phyloP scores from a whole-genome alignment of 2,329 filamentous ascomycete genomes.

The Aspergillus neotritici region DNA sequence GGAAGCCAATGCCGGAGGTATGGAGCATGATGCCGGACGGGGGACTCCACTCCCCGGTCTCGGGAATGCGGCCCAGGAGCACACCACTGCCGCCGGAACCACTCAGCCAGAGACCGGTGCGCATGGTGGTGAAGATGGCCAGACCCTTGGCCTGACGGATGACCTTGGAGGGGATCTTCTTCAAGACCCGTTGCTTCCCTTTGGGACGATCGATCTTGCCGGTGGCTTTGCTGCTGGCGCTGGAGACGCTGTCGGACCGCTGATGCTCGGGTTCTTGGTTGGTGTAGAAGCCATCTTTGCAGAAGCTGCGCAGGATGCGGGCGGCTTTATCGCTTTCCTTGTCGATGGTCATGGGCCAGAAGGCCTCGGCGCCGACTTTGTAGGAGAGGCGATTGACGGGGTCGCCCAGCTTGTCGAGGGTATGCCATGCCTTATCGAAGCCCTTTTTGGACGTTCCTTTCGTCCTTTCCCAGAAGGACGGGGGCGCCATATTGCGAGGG shows the following conservation, averaged over 20 bases:
- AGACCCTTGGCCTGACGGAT: slow-evolving; percentile 85
- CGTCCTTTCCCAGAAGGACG: slow-evolving; percentile 55
- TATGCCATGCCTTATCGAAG: slow-evolving; percentile 67
- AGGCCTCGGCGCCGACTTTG: slow-evolving; percentile 73
- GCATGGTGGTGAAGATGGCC: slow-evolving; percentile 93
- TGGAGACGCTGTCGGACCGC: slow-evolving; percentile 20
- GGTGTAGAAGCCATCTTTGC: slow-evolving; percentile 68
- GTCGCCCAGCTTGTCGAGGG: slow-evolving; percentile 62
- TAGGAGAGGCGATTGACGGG: slow-evolving; percentile 79
- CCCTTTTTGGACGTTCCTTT: slow-evolving; percentile 54
- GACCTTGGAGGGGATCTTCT: slow-evolving; percentile 81
- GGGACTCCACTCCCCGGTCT: slow-evolving; percentile 84
- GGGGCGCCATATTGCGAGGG: slow-evolving; percentile 24
- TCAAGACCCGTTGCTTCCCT: slow-evolving; percentile 60
- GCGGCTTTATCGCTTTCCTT: slow-evolving; percentile 89
- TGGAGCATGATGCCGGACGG: slow-evolving; percentile 88
- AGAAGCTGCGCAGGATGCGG: slow-evolving; percentile 83
- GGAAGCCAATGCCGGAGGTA: slow-evolving; percentile 80
- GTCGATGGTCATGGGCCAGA: slow-evolving; percentile 80
- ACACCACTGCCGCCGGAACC: slow-evolving; percentile 87
- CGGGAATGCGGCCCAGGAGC: slow-evolving; percentile 68
- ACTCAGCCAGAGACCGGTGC: slow-evolving; percentile 84
- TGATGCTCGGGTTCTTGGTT: slow-evolving; percentile 49
- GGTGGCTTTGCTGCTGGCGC: too few relatives aligned
- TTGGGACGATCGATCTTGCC: slow-evolving; percentile 48